These are phyloP conservation scores for Yarrowia galli DNA, from an alignment of 1,139 yeast species.

Conservation along the genomic window DNA sequence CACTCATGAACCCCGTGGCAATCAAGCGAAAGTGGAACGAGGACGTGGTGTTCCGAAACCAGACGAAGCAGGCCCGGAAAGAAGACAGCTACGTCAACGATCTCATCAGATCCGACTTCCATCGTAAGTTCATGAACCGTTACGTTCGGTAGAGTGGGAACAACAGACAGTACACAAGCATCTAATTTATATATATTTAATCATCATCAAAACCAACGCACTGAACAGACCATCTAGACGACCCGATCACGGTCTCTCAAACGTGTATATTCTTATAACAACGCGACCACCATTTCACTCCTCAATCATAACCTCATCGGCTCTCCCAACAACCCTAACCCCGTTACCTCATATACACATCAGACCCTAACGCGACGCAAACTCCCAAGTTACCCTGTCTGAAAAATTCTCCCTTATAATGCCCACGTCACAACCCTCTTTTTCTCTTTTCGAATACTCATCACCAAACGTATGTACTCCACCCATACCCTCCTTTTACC, in stretches of 20 bases:
- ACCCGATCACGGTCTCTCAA: too few relatives aligned
- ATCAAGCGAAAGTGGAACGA: slow-evolving; percentile 56
- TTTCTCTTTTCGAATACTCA: not conserved
- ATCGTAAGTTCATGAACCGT: slow-evolving; percentile 71
- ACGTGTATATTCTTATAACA: too few relatives aligned
- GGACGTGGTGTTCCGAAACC: slow-evolving; percentile 58
- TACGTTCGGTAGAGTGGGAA: slow-evolving; percentile 56
- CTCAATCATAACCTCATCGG: too few relatives aligned
- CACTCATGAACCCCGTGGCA: slow-evolving; percentile 51
- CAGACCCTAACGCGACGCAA: slow-evolving; percentile 4
- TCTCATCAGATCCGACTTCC: slow-evolving; percentile 71
- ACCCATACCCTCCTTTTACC: slow-evolving; percentile 2
- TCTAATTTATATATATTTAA: slow-evolving; percentile 20
- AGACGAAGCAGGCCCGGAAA: slow-evolving; percentile 47
- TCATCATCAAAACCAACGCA: too few relatives aligned
- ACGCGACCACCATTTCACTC: too few relatives aligned
- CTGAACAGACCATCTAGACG: too few relatives aligned
- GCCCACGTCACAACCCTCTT: slow-evolving; percentile 13
- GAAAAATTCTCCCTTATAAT: slow-evolving; percentile 33
- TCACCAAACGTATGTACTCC: slow-evolving; percentile 29
- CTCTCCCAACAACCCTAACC: slow-evolving; percentile 1
- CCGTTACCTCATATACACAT: not conserved
- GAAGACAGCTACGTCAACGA: slow-evolving; percentile 64
- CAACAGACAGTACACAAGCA: not conserved
- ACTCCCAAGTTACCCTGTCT: slow-evolving; percentile 30